phyloP scores from a whole-genome alignment of 257 asterid genomes.

The Scutellaria galericulata region DNA sequence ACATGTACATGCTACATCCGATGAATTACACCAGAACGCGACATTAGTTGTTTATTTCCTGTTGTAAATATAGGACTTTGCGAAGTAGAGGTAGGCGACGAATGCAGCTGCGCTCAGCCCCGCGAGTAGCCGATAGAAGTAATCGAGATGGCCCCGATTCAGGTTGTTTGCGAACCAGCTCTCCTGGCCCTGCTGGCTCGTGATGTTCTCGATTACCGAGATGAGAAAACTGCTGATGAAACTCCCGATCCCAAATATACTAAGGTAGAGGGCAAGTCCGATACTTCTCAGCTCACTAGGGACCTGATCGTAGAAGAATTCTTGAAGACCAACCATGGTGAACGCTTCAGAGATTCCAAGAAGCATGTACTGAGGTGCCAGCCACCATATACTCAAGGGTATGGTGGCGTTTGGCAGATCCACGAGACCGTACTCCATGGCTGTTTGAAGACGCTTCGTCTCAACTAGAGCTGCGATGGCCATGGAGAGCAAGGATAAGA shows the following conservation, averaged over 20 bases:
- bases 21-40: no score
- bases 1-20: no score
- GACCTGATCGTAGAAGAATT: conserved; percentile 71
- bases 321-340: conserved; percentile 65
- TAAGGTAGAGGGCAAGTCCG: conserved; percentile 59
- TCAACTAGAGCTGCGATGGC: conserved; percentile 61
- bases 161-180: conserved; percentile 70
- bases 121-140: conserved; percentile 72
- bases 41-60: conserved; percentile 34
- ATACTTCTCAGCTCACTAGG: conserved; percentile 59
- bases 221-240: conserved; percentile 67
- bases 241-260: conserved; percentile 63
- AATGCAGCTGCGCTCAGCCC: conserved; percentile 47
- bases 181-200: conserved; percentile 40
- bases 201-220: conserved; percentile 47
- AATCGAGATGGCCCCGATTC: conserved; percentile 71
- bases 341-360: conserved; percentile 60
- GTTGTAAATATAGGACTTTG: conserved; percentile 46
- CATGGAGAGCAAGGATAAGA: conserved; percentile 50
- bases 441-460: conserved; percentile 51
- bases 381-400: conserved; percentile 78
- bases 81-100: conserved; percentile 40
- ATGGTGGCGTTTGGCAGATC: conserved; percentile 50
- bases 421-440: conserved; percentile 46
- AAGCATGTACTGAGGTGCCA: conserved; percentile 59